Percentiles rank a stretch among this genome's conserved stretches.
These are phyloP conservation scores for Colletotrichum costaricense DNA, from an alignment of 2,329 filamentous ascomycete genomes.

Conservation along the genomic window DNA sequence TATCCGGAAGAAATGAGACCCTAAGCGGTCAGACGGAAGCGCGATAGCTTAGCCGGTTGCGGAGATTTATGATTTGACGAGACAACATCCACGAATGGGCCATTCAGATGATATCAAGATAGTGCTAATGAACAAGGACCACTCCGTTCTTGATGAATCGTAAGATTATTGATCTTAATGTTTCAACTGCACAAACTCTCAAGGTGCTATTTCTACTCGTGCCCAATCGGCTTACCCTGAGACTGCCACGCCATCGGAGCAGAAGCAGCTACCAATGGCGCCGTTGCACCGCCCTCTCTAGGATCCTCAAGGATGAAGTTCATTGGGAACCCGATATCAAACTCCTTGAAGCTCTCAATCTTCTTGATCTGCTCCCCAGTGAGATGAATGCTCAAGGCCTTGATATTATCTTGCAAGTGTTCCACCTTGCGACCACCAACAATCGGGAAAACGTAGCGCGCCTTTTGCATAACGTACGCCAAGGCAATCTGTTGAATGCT, in stretches of 20 bases:
- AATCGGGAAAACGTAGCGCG: conserved; percentile 64
- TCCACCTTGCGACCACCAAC: conserved; percentile 64
- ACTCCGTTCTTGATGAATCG: background rate
- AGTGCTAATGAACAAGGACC: background rate
- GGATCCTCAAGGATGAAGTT: conserved; percentile 50
- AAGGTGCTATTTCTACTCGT: background rate
- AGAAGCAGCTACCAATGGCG: conserved; percentile 18
- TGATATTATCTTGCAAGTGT: conserved; percentile 65
- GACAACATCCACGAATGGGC: background rate
- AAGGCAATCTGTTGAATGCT: conserved; percentile 69
- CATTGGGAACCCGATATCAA: conserved; percentile 67
- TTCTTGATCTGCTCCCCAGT: conserved; percentile 63
- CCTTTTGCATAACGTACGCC: conserved; percentile 63
- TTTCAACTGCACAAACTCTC: background rate
- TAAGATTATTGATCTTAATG: background rate
- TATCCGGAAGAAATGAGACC: background rate
- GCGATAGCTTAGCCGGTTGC: background rate
- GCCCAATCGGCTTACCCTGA: conserved; percentile 27
- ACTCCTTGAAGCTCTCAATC: conserved; percentile 63
- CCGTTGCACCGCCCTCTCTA: conserved; percentile 24
- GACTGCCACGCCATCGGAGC: conserved; percentile 31
- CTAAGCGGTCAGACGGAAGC: background rate
- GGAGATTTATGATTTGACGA: background rate
- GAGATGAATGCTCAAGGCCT: conserved; percentile 62
- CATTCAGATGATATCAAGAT: background rate